Evolutionary conservation across 2,329 filamentous ascomycete genomes (phyloP).

Genomic region (Diaporthe citriasiana): DNA sequence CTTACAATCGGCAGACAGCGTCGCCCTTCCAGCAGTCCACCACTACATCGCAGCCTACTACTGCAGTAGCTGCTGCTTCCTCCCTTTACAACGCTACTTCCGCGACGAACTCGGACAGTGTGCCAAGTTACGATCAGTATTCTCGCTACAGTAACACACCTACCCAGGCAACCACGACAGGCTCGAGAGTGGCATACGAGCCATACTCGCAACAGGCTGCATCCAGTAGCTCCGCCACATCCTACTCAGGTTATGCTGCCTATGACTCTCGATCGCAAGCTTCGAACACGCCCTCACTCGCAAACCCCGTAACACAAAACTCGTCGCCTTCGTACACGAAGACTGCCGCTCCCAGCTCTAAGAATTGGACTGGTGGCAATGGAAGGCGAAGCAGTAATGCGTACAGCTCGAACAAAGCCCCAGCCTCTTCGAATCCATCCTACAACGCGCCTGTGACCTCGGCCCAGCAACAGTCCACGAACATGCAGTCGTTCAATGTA

Average conservation of each 20-base stretch:
- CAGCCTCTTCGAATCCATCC: slow-evolving; percentile 44
- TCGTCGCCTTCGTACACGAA: slow-evolving; percentile 35
- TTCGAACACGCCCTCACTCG: slow-evolving; percentile 42
- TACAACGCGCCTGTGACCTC: slow-evolving; percentile 46
- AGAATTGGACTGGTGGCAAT: slow-evolving; percentile 48
- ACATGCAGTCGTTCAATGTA: slow-evolving; percentile 45
- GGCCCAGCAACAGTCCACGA: slow-evolving; percentile 43
- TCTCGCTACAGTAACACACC: slow-evolving; percentile 43
- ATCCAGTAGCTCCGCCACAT: slow-evolving; percentile 37
- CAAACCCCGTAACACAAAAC: slow-evolving; percentile 46
- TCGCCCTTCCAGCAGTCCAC: slow-evolving; percentile 41
- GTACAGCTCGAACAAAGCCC: slow-evolving; percentile 50
- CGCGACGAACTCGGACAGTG: slow-evolving; percentile 40
- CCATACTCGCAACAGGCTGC: slow-evolving; percentile 51
- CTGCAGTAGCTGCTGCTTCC: slow-evolving; percentile 38
- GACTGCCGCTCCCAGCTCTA: slow-evolving; percentile 45
- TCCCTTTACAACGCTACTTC: slow-evolving; percentile 43
- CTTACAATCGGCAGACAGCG: slow-evolving; percentile 50
- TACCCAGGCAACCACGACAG: slow-evolving; percentile 43
- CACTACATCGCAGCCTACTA: slow-evolving; percentile 30
- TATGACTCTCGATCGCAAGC: slow-evolving; percentile 45
- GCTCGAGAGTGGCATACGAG: slow-evolving; percentile 49
- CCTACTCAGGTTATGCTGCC: slow-evolving; percentile 47
- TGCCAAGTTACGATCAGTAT: slow-evolving; percentile 45
- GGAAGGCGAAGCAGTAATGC: slow-evolving; percentile 44